Evolutionary conservation across 2,329 filamentous ascomycete species (phyloP).

Genomic region (Ceratocystis ficicola): DNA sequence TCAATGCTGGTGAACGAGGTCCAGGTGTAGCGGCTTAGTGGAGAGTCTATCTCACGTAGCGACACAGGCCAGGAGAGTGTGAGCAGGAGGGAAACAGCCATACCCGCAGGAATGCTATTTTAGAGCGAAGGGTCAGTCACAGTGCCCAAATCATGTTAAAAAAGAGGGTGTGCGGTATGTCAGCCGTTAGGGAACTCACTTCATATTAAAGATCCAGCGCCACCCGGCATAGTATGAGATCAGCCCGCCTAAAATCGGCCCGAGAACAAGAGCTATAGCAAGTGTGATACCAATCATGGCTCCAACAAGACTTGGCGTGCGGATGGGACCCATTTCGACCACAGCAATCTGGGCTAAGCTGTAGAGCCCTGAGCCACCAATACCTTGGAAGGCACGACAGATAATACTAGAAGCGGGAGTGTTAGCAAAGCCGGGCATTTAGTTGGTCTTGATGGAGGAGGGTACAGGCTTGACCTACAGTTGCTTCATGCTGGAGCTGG

Average conservation of each 20-base stretch:
- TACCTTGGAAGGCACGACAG: slow-evolving; percentile 47
- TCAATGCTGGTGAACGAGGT: slow-evolving; percentile 39
- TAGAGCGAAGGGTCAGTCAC: not conserved
- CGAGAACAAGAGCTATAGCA: slow-evolving; percentile 46
- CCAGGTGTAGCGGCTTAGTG: slow-evolving; percentile 27
- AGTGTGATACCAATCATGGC: slow-evolving; percentile 45
- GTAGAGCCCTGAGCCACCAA: slow-evolving; percentile 51
- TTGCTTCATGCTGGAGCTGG: slow-evolving; percentile 39
- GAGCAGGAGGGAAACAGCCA: slow-evolving; percentile 35
- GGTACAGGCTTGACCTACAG: slow-evolving; percentile 32
- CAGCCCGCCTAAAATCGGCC: slow-evolving; percentile 45
- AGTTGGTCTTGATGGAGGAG: not conserved
- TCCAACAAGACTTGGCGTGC: slow-evolving; percentile 42
- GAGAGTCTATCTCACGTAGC: slow-evolving; percentile 15
- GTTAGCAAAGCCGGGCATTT: not conserved
- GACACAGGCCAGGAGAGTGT: slow-evolving; percentile 24
- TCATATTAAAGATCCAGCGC: slow-evolving; percentile 51
- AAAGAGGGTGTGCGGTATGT: not conserved
- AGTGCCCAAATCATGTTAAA: slow-evolving; percentile 20
- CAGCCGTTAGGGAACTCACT: slow-evolving; percentile 32
- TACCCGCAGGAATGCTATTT: slow-evolving; percentile 37
- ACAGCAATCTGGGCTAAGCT: slow-evolving; percentile 47
- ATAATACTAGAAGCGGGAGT: slow-evolving; percentile 35
- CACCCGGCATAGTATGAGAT: slow-evolving; percentile 43
- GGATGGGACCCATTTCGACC: slow-evolving; percentile 43